These are phyloP conservation scores for Bryum argenteum DNA, from an alignment of 225 moss, liverwort and hornwort genomes.

Conservation along the genomic window DNA sequence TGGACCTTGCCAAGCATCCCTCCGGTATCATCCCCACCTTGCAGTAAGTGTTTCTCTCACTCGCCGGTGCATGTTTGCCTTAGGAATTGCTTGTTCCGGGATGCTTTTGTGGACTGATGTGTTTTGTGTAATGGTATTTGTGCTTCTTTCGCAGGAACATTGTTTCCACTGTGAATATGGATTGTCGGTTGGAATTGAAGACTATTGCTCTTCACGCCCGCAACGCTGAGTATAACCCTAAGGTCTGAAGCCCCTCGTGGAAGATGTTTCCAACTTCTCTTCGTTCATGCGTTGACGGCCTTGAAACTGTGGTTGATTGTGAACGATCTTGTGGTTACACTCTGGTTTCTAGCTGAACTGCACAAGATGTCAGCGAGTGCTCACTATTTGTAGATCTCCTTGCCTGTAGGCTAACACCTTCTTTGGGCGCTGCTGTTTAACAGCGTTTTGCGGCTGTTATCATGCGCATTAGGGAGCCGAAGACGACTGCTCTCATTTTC, in stretches of 20 bases:
- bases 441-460: constrained; percentile 99
- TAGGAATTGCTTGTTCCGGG: not conserved
- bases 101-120: no score
- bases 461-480: constrained; percentile 96
- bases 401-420: not conserved
- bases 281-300: not conserved
- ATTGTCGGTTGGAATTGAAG: constrained; percentile 94
- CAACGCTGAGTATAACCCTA: constrained; percentile 97
- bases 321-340: not conserved
- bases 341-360: not conserved
- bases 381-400: not conserved
- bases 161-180: constrained; percentile 98
- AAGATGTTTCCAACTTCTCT: constrained; percentile 4
- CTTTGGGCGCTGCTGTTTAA: constrained; percentile 22
- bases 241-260: constrained; percentile 48
- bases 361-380: not conserved
- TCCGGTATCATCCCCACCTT: constrained; percentile 93
- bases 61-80: not conserved
- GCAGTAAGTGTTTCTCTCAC: constrained; percentile 58
- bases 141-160: constrained; percentile 68
- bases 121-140: not conserved
- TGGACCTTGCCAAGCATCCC: constrained; percentile 97
- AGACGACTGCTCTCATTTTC: constrained; percentile 96
- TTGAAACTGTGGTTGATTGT: not conserved
- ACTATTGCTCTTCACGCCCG: constrained; percentile 93